A percentile compares a stretch with the other conserved stretches of the same genome.
These are phyloP conservation scores for Dioscorea zingiberensis DNA, from an alignment of 106 monocot genomes.

Conservation along the genomic window DNA sequence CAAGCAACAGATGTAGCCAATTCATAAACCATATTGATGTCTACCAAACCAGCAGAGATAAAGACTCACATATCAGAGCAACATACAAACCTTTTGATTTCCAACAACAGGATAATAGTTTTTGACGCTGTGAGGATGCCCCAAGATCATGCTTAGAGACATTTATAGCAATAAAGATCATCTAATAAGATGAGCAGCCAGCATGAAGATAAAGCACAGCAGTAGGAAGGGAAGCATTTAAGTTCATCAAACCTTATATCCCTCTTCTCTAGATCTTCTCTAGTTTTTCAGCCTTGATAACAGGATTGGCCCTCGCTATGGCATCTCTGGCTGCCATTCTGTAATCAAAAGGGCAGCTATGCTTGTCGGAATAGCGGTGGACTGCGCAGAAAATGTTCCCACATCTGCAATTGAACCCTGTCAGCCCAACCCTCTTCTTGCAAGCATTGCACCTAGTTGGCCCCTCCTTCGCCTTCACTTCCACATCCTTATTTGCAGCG, in stretches of 20 bases:
- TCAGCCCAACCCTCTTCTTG: conserved; percentile 24
- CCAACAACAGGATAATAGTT: conserved; percentile 1
- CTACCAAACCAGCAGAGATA: conserved; percentile 5
- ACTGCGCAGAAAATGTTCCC: conserved; percentile 22
- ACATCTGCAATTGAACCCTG: conserved; percentile 35
- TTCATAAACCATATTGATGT: not conserved
- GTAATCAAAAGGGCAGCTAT: conserved; percentile 33
- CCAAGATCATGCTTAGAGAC: not conserved
- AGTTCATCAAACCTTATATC: no score
- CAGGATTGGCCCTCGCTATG: conserved; percentile 32
- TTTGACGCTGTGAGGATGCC: conserved; percentile 13
- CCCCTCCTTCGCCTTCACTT: conserved; percentile 21
- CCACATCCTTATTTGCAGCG: conserved; percentile 7
- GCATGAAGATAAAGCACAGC: not conserved
- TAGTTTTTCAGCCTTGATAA: conserved; percentile 36
- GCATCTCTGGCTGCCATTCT: conserved; percentile 19
- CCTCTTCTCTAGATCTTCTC: conserved; percentile 23
- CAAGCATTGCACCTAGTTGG: conserved; percentile 32
- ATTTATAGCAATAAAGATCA: conserved; percentile 11
- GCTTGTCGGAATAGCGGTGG: conserved; percentile 40
- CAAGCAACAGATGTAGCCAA: no score
- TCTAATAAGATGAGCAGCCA: conserved; percentile 10
- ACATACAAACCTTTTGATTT: conserved; percentile 11
- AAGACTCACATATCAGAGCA: conserved; percentile 8
- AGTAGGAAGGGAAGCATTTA: not conserved